Conservation (phyloP, 108 stramenopile species). For the Fistulifera pelliculosa region DNA sequence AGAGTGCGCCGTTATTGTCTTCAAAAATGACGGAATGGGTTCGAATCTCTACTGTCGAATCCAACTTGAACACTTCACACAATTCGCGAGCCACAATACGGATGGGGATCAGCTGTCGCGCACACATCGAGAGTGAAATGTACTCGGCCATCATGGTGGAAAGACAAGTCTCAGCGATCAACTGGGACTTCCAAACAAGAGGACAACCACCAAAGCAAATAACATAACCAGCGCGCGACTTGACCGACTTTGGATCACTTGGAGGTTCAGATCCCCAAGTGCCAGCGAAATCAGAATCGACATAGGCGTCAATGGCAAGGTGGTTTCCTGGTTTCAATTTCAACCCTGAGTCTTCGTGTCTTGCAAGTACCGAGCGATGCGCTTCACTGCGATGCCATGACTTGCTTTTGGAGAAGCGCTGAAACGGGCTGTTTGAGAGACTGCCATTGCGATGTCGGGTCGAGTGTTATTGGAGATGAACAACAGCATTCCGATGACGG, state of each 20-base stretch:
- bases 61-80: background rate
- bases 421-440: conserved; percentile 19
- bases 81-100: conserved; percentile 1
- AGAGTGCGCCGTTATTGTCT: conserved; percentile 19
- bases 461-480: conserved; percentile 6
- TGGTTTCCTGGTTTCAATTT: conserved; percentile 9
- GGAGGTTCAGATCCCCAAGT: conserved; percentile 18
- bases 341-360: conserved; percentile 18
- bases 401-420: conserved; percentile 6
- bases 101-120: conserved; percentile 12
- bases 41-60: background rate
- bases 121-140: background rate
- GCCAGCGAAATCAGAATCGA: conserved; percentile 39
- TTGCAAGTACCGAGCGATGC: conserved; percentile 20
- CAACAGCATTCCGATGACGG: conserved; percentile 7
- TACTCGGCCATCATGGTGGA: conserved; percentile 11
- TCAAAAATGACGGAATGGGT: conserved; percentile 16
- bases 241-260: background rate
- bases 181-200: background rate
- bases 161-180: background rate
- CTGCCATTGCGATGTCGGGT: conserved; percentile 14
- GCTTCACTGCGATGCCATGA: conserved; percentile 18
- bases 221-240: conserved; percentile 9
- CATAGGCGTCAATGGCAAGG: conserved; percentile 19
- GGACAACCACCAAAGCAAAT: background rate